Base-by-base conservation (phyloP, 2,329 filamentous ascomycete species). In the Fusarium sp. region DNA sequence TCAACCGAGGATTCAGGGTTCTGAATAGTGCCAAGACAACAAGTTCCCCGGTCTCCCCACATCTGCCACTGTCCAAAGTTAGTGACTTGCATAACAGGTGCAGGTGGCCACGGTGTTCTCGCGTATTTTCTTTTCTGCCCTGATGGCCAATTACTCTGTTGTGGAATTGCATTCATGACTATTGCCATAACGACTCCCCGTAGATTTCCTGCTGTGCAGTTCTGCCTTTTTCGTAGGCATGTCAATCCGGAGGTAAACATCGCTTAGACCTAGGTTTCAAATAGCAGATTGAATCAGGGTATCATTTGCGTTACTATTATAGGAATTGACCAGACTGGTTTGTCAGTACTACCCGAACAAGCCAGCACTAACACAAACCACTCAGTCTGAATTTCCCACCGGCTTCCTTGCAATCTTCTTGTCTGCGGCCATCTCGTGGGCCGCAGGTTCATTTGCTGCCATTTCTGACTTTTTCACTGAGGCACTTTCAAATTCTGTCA, bases 361-460 rank as follows among this genome's bases (percentile, higher is more conserved):
- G 27, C 27, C 1, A 13, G 27, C 13, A 5, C 27, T 10, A 30
- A 30, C 10, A 13, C 27, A 30, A 13, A 30, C 10, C 27, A 10
- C 4, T 11, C 27, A 30, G 2, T 15, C 30, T 15, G 3, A 33
- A 15, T 33, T 11, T 9, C 22, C 13, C 0, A 44, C 15, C 17
- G 41, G 0, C 2, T 44, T 44, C 9, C 9, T 44, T 0, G 22
- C 0, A 5, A 44, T 44, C 9, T 5, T 25, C 5, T 17, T 43
- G 0, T 44, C 22, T 7, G 22, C 10, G 15, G 22, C n/a, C 22
- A 44, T 44, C 20, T 46, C 23, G 13, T 27, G 23, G 7, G 56
- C 56, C 9, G 51, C 43, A 23, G 46, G 33, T 37, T 56, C 56
- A n/a, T 60, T 56, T 0, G 51, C 51, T 13, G 51, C 25, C 56